Base-by-base conservation (phyloP, 306 rosid species). In the Begonia peltatifolia region DNA sequence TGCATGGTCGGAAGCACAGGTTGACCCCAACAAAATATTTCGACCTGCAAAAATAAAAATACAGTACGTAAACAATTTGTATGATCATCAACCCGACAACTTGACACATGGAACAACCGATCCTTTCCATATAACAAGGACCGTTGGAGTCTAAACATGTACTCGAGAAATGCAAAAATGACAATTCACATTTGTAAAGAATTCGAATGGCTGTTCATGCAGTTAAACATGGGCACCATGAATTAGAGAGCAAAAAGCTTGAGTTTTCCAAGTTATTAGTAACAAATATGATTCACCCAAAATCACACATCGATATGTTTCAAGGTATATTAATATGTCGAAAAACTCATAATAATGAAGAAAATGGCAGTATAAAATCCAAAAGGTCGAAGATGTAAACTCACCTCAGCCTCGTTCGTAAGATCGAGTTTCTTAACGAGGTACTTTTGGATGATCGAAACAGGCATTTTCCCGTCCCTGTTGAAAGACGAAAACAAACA, bases 381-480 rank as follows among this genome's bases (percentile, higher is more conserved):
- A 56, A 56, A 4, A 43, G 60, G 36, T 20, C 17, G 10, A 56
- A 22, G 30, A 16, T 12, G 10, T 9, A 44, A n/a, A 60, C 50
- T 60, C 50, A 61, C 65, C 65, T 61, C 65, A 17, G 65, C 73
- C 73, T 90, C 99, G 36, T 70, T 76, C 35, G 67, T 69, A 61
- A 86, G 99, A 67, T 81, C 80, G 59, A 90, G 99, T 71, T 90
- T 86, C 84, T 79, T 76, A 47, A 71, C 77, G 42, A 89, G 89
- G 63, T 89, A 89, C 81, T 84, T 89, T 53, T 84, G 97, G 74
- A 89, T 79, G 47, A 56, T 76, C 16, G 99, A 86, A 42, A 86
- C 93, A 0, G 95, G 86, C 76, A 90, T 81, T 52, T 72, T 76
- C 53, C 95, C 92, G 73, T 90, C 92, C 79, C 99, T 90, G 76